phyloP scores from a whole-genome alignment of 148 eudicot species.

The Drosera capensis region DNA sequence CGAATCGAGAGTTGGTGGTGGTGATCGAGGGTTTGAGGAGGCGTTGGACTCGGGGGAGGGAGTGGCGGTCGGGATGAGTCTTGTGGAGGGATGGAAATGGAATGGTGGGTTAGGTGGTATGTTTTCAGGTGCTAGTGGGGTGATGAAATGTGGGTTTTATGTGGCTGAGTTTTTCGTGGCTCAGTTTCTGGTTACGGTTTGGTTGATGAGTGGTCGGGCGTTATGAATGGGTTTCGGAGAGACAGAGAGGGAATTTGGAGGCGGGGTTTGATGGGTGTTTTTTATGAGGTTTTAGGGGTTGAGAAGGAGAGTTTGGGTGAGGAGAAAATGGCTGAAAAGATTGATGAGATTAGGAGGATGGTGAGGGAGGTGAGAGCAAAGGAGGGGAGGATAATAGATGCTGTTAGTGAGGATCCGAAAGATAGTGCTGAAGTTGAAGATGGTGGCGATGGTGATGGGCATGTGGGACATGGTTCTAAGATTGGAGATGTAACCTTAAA shows the following conservation, averaged over 20 bases:
- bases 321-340: conserved; percentile 30
- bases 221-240: conserved; percentile 25
- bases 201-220: too few species aligned
- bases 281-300: conserved; percentile 6
- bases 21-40: too few species aligned
- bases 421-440: conserved; percentile 17
- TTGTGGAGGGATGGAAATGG: too few species aligned
- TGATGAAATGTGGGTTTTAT: too few species aligned
- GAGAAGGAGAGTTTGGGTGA: conserved; percentile 17
- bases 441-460: conserved; percentile 27
- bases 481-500: conserved; percentile 29
- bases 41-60: too few species aligned
- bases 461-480: conserved; percentile 13
- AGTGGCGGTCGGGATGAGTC: too few species aligned
- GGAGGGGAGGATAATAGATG: conserved; percentile 28
- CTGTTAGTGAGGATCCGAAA: conserved; percentile 7
- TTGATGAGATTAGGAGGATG: conserved; percentile 61
- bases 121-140: too few species aligned
- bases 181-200: too few species aligned
- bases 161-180: too few species aligned
- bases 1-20: too few species aligned
- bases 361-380: conserved; percentile 57
- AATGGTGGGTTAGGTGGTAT: too few species aligned
- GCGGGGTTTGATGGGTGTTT: conserved; percentile 13
- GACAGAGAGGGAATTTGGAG: conserved; percentile 15